A percentile compares a stretch with the other conserved stretches of the same genome.
These are phyloP conservation scores for Gynostemma pentaphyllum DNA, from an alignment of 306 rosid genomes.

Conservation along the genomic window DNA sequence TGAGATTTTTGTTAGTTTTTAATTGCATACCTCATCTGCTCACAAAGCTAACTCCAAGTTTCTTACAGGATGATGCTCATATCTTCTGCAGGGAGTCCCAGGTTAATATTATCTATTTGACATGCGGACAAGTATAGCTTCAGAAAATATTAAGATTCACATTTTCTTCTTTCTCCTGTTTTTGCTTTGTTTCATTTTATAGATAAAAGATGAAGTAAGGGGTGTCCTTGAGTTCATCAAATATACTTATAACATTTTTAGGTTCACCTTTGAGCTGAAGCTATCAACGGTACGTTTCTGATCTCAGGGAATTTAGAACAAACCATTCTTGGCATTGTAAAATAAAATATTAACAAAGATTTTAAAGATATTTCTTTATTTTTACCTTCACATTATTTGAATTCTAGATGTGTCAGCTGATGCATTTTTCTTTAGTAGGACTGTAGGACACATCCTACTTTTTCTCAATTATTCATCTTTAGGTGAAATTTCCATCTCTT, in stretches of 20 bases:
- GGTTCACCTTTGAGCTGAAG: slow-evolving; percentile 83
- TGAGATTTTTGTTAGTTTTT: not conserved
- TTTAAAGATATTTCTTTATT: too few relatives aligned
- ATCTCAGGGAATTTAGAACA: too few relatives aligned
- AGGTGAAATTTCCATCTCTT: too few relatives aligned
- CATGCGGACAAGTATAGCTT: not conserved
- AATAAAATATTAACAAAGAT: too few relatives aligned
- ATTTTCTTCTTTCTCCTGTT: slow-evolving; percentile 9
- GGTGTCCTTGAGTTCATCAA: slow-evolving; percentile 57
- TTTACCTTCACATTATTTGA: too few relatives aligned
- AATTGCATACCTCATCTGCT: slow-evolving; percentile 5
- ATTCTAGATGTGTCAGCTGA: too few relatives aligned
- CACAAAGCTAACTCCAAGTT: slow-evolving; percentile 16
- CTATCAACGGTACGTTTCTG: slow-evolving; percentile 66
- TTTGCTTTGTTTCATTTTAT: slow-evolving; percentile 17
- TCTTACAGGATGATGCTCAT: slow-evolving; percentile 85
- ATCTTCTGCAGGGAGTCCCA: slow-evolving; percentile 92
- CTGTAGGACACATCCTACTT: too few relatives aligned
- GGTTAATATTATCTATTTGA: slow-evolving; percentile 32
- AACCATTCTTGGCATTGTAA: too few relatives aligned
- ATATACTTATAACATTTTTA: slow-evolving; percentile 47
- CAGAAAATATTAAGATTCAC: not conserved
- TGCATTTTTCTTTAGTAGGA: too few relatives aligned
- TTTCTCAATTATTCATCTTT: too few relatives aligned
- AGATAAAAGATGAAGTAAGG: slow-evolving; percentile 87